These are phyloP conservation scores for Suillus sp. DNA, from an alignment of 768 basidiomycete genomes.

Conservation along the genomic window DNA sequence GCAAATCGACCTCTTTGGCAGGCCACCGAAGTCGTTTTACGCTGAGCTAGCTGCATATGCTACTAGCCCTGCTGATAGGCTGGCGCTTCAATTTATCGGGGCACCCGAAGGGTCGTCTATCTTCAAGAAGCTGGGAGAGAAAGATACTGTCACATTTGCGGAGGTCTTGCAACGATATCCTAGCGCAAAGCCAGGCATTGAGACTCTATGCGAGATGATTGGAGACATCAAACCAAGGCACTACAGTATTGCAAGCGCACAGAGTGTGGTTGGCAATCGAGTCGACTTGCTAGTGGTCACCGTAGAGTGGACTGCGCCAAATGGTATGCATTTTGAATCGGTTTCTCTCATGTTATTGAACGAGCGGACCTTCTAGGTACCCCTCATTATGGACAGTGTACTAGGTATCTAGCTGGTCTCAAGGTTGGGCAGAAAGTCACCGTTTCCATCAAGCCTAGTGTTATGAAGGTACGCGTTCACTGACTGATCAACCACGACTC, in stretches of 20 bases:
- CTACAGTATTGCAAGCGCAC: constrained; percentile 96
- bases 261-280: constrained; percentile 91
- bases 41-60: constrained; percentile 82
- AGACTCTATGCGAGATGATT: constrained; percentile 82
- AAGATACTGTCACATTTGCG: constrained; percentile 92
- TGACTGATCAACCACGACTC: not conserved
- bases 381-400: constrained; percentile 90
- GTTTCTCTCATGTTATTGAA: constrained; percentile 1
- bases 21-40: constrained; percentile 95
- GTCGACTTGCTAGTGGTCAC: constrained; percentile 96
- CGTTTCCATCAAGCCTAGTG: constrained; percentile 97
- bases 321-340: constrained; percentile 53
- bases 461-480: constrained; percentile 81
- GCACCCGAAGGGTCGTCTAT: constrained; percentile 87
- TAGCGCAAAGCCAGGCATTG: constrained; percentile 80
- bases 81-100: constrained; percentile 88
- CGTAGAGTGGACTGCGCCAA: constrained; percentile 89
- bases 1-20: constrained; percentile 94
- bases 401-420: constrained; percentile 86
- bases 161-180: constrained; percentile 79
- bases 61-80: constrained; percentile 64
- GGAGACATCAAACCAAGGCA: constrained; percentile 97
- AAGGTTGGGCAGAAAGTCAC: constrained; percentile 90
- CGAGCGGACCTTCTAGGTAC: constrained; percentile 50
- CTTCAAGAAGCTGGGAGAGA: constrained; percentile 95